Percentiles rank a stretch among this genome's conserved stretches.
phyloP scores from a whole-genome alignment of 2,329 filamentous ascomycete species.

The Pseudogymnoascus sp. region DNA sequence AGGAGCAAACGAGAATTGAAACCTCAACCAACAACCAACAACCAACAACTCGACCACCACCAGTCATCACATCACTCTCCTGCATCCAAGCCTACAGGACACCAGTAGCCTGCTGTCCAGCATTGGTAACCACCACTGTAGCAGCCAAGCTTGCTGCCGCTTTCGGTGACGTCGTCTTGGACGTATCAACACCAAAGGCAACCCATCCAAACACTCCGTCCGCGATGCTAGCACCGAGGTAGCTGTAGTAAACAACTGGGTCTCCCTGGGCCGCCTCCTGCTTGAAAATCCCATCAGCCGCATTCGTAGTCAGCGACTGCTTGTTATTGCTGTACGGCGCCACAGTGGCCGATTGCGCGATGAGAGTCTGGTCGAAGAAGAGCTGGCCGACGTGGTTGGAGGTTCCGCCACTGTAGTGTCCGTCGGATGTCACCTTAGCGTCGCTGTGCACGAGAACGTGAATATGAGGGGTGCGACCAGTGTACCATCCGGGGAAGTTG shows the following conservation, averaged over 20 bases:
- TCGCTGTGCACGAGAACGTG: slow-evolving; percentile 41
- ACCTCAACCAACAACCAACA: not conserved
- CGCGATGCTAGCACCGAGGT: slow-evolving; percentile 45
- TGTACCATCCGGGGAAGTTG: slow-evolving; percentile 41
- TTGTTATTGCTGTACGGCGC: slow-evolving; percentile 42
- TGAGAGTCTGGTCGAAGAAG: slow-evolving; percentile 57
- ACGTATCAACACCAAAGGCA: slow-evolving; percentile 42
- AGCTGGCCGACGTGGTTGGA: slow-evolving; percentile 57
- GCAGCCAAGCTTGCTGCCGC: slow-evolving; percentile 31
- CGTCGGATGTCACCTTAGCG: slow-evolving; percentile 31
- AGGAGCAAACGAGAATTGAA: not conserved
- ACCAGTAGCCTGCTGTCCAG: not conserved
- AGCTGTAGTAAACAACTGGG: slow-evolving; percentile 51
- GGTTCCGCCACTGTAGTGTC: slow-evolving; percentile 43
- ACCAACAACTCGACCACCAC: not conserved
- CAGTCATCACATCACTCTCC: not conserved
- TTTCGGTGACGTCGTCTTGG: slow-evolving; percentile 40
- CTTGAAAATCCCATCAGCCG: slow-evolving; percentile 41
- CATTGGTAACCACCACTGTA: slow-evolving; percentile 27
- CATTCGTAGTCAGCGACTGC: slow-evolving; percentile 41
- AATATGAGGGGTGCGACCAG: slow-evolving; percentile 39
- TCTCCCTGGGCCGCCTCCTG: slow-evolving; percentile 41
- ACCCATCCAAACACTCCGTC: slow-evolving; percentile 52
- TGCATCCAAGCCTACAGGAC: not conserved
- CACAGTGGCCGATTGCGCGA: slow-evolving; percentile 41